Base-by-base conservation (phyloP, 106 monocot genomes). In the Dendrobium huoshanense region DNA sequence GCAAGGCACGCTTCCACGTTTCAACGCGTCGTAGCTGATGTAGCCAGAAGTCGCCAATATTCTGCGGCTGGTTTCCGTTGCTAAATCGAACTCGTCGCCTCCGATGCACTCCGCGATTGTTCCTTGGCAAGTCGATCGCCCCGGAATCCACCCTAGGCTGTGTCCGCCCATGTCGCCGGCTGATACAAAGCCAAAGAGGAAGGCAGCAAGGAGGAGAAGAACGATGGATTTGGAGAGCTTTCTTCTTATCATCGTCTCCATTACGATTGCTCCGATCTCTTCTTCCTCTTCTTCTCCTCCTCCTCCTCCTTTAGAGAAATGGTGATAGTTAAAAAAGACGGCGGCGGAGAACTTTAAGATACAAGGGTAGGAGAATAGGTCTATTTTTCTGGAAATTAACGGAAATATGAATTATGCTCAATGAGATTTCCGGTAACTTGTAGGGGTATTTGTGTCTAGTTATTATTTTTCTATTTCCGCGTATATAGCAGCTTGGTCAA, bases 1-100 rank as follows among this genome's bases (percentile, higher is more conserved):
- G 82, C 92, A 92, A 8, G 92, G 92, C 33, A 78, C 67, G 44
- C 47, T 84, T 33, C 83, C 87, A 7, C 89, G 79, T 49, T 76
- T 78, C 51, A 93, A 82, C 20, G 92, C 84, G 4, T 55, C 83
- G 81, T 93, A 93, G 88, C 90, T 85, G 80, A 93, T 93, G 85
- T 90, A 87, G 13, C 68, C 79, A n/a, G 41, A 33, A 4, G 85
- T 78, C 5, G 84, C 92, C 33, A 93, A 79, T 20, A 93, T 78
- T 1, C 92, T 80, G 19, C 92, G 82, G 61, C 24, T 80, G 27
- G 81, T 29, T 81, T 90, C 92, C 1, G 86, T 84, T n/a, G 73
- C 83, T 33, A 92, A 41, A 24, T 79, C 81, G 72, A 89, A 85
- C 89, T 89, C 90, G 0, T 80, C 81, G 5, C 76, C 78, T n/a